These are phyloP conservation scores for Crithidia expoeki DNA, from an alignment of 208 protist species.

Conservation along the genomic window DNA sequence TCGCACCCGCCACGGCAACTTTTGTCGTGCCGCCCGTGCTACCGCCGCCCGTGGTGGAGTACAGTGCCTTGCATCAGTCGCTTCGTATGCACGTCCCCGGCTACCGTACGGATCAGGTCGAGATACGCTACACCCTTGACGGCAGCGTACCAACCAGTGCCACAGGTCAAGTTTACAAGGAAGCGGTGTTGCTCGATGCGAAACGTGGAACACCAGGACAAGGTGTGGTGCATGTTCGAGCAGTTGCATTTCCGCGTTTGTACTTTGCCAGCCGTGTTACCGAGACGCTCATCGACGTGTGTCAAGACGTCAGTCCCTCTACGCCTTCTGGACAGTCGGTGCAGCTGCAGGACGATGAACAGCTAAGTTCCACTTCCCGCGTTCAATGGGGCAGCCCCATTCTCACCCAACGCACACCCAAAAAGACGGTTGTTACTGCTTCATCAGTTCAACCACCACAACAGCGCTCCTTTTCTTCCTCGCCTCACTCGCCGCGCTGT, in stretches of 20 bases:
- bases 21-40: slow-evolving; percentile 39
- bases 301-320: no score
- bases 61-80: slow-evolving; percentile 16
- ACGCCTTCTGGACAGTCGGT: not conserved
- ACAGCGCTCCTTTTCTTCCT: not conserved
- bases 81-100: slow-evolving; percentile 29
- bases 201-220: not conserved
- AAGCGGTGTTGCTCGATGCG: slow-evolving; percentile 5
- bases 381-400: slow-evolving; percentile 9
- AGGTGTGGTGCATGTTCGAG: slow-evolving; percentile 25
- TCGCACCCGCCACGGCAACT: not conserved
- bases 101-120: slow-evolving; percentile 20
- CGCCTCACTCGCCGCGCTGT: not conserved
- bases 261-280: slow-evolving; percentile 42
- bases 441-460: not conserved
- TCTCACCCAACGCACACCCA: not conserved
- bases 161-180: slow-evolving; percentile 9
- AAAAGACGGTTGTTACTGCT: not conserved
- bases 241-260: slow-evolving; percentile 41
- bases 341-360: slow-evolving; percentile 26
- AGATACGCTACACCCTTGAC: slow-evolving; percentile 58
- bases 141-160: slow-evolving; percentile 44
- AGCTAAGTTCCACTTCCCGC: not conserved
- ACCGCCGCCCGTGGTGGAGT: slow-evolving; percentile 35
- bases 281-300: slow-evolving; percentile 23